Conservation (phyloP, 1,284 basidiomycete species). For the Clitocybe nebularis region DNA sequence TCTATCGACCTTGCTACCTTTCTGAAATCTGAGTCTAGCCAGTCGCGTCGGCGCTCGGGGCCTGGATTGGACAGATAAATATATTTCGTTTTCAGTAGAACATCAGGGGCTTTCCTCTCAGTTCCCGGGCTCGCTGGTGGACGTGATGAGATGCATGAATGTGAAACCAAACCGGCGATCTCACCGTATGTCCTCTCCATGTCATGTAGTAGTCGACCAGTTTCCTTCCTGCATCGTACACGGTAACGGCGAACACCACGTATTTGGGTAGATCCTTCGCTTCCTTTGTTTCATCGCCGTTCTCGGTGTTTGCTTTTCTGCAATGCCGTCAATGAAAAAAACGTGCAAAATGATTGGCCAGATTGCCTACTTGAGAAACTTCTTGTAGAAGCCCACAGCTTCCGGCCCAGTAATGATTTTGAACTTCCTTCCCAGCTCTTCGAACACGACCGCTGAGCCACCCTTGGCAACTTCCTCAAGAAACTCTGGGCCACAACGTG, state of each 20-base stretch:
- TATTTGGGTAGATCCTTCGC: slow-evolving; percentile 14
- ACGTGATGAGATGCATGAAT: neutral
- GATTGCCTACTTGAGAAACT: slow-evolving; percentile 32
- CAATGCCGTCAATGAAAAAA: slow-evolving; percentile 3
- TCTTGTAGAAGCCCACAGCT: slow-evolving; percentile 35
- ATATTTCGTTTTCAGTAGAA: neutral
- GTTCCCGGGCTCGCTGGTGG: slow-evolving; percentile 13
- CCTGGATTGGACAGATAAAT: slow-evolving; percentile 17
- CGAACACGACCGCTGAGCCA: slow-evolving; percentile 22
- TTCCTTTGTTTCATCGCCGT: slow-evolving; percentile 2
- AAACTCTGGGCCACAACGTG: slow-evolving; percentile 38
- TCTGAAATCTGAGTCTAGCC: slow-evolving; percentile 39
- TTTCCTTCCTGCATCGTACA: slow-evolving; percentile 33
- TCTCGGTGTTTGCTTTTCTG: slow-evolving; percentile 13
- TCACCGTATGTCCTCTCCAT: slow-evolving; percentile 37
- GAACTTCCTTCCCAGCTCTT: slow-evolving; percentile 30
- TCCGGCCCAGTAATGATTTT: slow-evolving; percentile 38
- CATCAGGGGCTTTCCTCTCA: slow-evolving; percentile 21
- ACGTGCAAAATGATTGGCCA: slow-evolving; percentile 5
- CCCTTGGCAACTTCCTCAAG: slow-evolving; percentile 33
- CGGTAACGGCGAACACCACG: slow-evolving; percentile 42
- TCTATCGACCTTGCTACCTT: slow-evolving; percentile 35
- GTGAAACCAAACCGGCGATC: slow-evolving; percentile 9
- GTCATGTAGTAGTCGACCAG: slow-evolving; percentile 45
- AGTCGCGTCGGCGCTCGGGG: slow-evolving; percentile 24